A percentile compares a stretch with the other conserved stretches of the same genome.
phyloP scores from a whole-genome alignment of 257 asterid genomes.

The Rauvolfia tetraphylla region DNA sequence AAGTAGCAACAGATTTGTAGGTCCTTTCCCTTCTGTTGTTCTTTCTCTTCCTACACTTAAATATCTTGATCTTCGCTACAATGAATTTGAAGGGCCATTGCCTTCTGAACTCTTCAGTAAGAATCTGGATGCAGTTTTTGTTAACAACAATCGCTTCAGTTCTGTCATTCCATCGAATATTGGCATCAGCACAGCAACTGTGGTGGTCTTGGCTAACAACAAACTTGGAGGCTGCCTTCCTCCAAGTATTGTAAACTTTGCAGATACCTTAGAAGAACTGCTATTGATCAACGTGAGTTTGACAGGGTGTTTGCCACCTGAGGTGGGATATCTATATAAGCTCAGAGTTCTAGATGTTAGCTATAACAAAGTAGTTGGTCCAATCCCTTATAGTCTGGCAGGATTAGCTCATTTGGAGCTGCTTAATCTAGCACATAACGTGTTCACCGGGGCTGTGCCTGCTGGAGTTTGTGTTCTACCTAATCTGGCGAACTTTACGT shows the following conservation, averaged over 20 bases:
- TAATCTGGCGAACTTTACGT: slow-evolving; percentile 40
- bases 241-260: slow-evolving; percentile 49
- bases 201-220: slow-evolving; percentile 68
- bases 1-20: slow-evolving; percentile 72
- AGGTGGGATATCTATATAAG: slow-evolving; percentile 59
- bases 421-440: slow-evolving; percentile 60
- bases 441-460: slow-evolving; percentile 52
- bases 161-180: slow-evolving; percentile 44
- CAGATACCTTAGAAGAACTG: slow-evolving; percentile 54
- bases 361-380: slow-evolving; percentile 48
- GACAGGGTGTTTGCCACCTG: slow-evolving; percentile 62
- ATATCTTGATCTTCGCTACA: slow-evolving; percentile 62
- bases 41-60: slow-evolving; percentile 49
- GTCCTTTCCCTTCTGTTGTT: slow-evolving; percentile 61
- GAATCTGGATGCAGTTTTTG: slow-evolving; percentile 53
- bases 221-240: slow-evolving; percentile 58
- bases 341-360: slow-evolving; percentile 59
- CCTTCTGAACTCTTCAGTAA: slow-evolving; percentile 51
- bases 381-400: slow-evolving; percentile 53
- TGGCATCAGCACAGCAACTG: slow-evolving; percentile 51
- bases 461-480: slow-evolving; percentile 61
- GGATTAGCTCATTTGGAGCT: slow-evolving; percentile 53
- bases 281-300: slow-evolving; percentile 53
- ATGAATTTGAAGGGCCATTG: slow-evolving; percentile 69
- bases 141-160: slow-evolving; percentile 52